A percentile compares a stretch with the other conserved stretches of the same genome.
Evolutionary conservation across 1,284 basidiomycete species (phyloP).

Genomic region (Cryptococcus sp.): DNA sequence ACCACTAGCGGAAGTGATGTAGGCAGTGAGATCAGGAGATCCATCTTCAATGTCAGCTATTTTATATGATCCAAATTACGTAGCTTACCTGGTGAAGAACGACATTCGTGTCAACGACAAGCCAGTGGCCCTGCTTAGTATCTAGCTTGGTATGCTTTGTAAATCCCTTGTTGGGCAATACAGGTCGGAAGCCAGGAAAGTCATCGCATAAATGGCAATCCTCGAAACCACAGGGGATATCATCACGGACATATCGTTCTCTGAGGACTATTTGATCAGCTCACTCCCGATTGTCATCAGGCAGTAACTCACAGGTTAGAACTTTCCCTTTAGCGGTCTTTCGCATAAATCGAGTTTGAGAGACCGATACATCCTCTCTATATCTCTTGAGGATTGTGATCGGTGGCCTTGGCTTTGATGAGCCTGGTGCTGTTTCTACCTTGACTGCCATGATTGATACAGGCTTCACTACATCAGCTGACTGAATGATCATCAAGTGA

Average conservation of each 20-base stretch:
- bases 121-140: conserved; percentile 59
- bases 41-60: conserved; percentile 61
- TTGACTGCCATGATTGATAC: conserved; percentile 8
- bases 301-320: conserved; percentile 64
- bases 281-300: not conserved
- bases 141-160: conserved; percentile 49
- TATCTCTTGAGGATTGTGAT: conserved; percentile 77
- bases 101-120: conserved; percentile 94
- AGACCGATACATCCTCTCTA: conserved; percentile 64
- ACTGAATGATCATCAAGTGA: too few relatives aligned
- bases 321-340: conserved; percentile 95
- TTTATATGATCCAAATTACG: not conserved
- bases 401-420: conserved; percentile 27
- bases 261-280: conserved; percentile 62
- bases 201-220: conserved; percentile 61
- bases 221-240: conserved; percentile 84
- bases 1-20: conserved; percentile 70
- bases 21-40: conserved; percentile 78
- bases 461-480: too few relatives aligned
- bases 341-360: conserved; percentile 85
- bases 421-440: conserved; percentile 13
- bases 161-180: conserved; percentile 56
- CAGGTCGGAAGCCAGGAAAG: conserved; percentile 47
- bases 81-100: conserved; percentile 76
- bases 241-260: conserved; percentile 89